Conservation (phyloP, 352 stramenopile species). For the Phytophthora citrophthora region DNA sequence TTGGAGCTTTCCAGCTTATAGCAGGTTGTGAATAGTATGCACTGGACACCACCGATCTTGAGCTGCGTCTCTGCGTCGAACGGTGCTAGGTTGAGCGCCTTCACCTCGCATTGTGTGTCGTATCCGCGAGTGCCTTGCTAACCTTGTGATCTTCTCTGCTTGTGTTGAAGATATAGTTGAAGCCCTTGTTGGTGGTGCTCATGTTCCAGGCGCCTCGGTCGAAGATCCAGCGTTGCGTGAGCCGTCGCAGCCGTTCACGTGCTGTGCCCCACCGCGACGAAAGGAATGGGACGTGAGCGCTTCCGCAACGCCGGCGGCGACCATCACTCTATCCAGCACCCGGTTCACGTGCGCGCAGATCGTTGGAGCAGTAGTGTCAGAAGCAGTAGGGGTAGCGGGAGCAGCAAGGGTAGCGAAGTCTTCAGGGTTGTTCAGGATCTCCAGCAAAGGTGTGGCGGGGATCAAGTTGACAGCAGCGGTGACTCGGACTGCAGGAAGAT, state of each 20-base stretch:
- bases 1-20: neutral
- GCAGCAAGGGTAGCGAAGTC: no score
- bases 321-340: slow-evolving; percentile 15
- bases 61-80: no score
- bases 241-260: slow-evolving; percentile 9
- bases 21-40: neutral
- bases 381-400: neutral
- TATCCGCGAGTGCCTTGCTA: slow-evolving; percentile 1
- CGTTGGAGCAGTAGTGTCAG: neutral
- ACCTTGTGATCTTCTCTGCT: slow-evolving; percentile 15
- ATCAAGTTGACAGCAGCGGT: neutral
- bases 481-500: neutral
- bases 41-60: no score
- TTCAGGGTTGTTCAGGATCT: slow-evolving; percentile 2
- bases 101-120: no score
- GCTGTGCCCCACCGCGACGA: slow-evolving; percentile 10
- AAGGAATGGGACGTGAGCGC: slow-evolving; percentile 34
- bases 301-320: neutral
- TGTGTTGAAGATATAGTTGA: slow-evolving; percentile 30
- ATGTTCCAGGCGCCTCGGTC: slow-evolving; percentile 21
- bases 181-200: slow-evolving; percentile 25
- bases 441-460: neutral
- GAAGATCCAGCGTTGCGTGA: slow-evolving; percentile 19
- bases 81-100: no score
- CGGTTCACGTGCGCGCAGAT: slow-evolving; percentile 23